phyloP scores from a whole-genome alignment of 129 eudicot genomes.

The Smallanthus sonchifolius region DNA sequence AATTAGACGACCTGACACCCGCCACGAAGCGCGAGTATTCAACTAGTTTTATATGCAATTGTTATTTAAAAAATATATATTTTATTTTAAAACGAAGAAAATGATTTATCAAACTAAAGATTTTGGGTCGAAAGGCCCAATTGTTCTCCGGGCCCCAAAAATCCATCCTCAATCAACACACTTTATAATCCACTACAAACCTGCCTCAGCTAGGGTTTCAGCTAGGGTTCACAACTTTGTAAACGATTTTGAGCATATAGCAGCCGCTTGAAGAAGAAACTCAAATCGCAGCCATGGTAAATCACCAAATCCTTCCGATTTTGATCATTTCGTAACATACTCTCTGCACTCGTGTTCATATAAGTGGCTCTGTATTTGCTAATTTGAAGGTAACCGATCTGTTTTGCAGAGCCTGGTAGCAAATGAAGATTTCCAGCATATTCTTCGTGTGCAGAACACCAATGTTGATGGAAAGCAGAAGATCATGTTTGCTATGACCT shows the following conservation, averaged over 20 bases:
- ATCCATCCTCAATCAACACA: background rate
- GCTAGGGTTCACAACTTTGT: background rate
- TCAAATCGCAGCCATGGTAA: background rate
- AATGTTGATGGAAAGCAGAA: constrained; percentile 1
- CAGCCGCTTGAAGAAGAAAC: background rate
- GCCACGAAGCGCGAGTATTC: no score
- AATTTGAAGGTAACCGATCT: background rate
- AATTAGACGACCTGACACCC: no score
- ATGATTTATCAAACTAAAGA: background rate
- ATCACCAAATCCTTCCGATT: background rate
- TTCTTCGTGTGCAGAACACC: constrained; percentile 6
- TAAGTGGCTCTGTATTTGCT: background rate
- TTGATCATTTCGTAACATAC: background rate
- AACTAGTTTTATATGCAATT: no score
- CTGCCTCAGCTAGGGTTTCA: background rate
- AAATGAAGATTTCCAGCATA: constrained; percentile 8
- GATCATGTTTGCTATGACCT: constrained; percentile 14
- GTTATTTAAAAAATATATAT: no score
- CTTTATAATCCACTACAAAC: background rate
- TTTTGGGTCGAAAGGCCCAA: background rate
- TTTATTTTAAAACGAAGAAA: background rate
- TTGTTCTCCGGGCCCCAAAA: background rate
- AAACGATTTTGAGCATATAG: background rate
- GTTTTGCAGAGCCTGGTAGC: background rate
- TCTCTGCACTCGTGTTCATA: background rate